These are phyloP conservation scores for Trichoderma sp. DNA, from an alignment of 2,329 filamentous ascomycete species.

Conservation along the genomic window DNA sequence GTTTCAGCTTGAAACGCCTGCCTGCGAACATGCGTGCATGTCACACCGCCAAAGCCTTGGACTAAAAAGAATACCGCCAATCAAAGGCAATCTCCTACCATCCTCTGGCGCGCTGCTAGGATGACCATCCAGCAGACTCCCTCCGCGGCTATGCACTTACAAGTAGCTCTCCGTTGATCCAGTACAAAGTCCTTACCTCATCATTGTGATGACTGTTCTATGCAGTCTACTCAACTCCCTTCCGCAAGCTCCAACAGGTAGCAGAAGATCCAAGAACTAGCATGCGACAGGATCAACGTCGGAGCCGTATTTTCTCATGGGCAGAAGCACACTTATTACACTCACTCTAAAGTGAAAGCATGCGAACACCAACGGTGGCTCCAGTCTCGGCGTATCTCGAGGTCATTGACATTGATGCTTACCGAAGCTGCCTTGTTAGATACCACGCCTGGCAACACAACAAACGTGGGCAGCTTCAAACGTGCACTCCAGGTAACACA, in stretches of 20 bases:
- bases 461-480: not conserved
- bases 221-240: not conserved
- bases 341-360: not conserved
- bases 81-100: not conserved
- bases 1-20: conserved; percentile 16
- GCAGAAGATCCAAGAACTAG: not conserved
- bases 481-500: not conserved
- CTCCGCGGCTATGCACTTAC: conserved; percentile 1
- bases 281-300: not conserved
- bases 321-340: not conserved
- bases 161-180: not conserved
- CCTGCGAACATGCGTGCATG: conserved; percentile 12
- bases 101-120: not conserved
- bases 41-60: conserved; percentile 14
- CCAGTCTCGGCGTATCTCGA: not conserved
- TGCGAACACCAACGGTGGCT: not conserved
- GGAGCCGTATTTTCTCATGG: not conserved
- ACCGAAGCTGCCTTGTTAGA: not conserved
- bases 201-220: not conserved
- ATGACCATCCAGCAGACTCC: conserved; percentile 7
- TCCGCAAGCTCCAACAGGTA: not conserved
- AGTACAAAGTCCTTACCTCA: not conserved
- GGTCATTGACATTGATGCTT: not conserved
- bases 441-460: not conserved
- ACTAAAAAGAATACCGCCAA: not conserved